These are phyloP conservation scores for Apophysomyces variabilis DNA, from an alignment of 371 early-diverging fungal genomes.

Conservation along the genomic window DNA sequence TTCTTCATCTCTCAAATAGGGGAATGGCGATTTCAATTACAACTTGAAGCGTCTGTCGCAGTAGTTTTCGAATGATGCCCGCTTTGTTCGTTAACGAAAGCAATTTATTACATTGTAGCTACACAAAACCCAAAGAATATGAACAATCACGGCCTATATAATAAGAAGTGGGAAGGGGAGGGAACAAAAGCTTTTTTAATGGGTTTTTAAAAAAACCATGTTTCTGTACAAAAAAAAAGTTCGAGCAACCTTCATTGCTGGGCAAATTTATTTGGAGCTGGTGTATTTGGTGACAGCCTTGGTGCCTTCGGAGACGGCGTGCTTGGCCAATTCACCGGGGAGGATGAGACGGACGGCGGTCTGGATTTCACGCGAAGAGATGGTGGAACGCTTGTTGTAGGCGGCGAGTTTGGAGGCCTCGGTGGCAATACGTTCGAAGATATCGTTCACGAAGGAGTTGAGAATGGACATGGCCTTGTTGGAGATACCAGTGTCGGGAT, in stretches of 20 bases:
- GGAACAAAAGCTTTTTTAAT: conserved; percentile 2
- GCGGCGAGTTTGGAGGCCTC: conserved; percentile 94
- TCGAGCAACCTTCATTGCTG: conserved; percentile 6
- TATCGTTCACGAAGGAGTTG: conserved; percentile 98
- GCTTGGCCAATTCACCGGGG: conserved; percentile 97
- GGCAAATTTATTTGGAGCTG: conserved; percentile 66
- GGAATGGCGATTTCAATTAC: no score
- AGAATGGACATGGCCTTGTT: conserved; percentile 99
- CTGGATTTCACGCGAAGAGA: conserved; percentile 96
- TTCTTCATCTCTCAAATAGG: no score
- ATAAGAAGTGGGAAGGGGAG: neutral
- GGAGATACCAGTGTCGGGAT: conserved; percentile 98
- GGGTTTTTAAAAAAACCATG: conserved; percentile 8
- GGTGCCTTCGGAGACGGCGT: conserved; percentile 98
- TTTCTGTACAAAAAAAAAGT: conserved; percentile 9
- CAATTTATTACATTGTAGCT: conserved; percentile 12
- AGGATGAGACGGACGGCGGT: conserved; percentile 93
- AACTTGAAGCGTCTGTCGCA: no score
- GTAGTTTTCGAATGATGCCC: no score
- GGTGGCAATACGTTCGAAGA: conserved; percentile 91
- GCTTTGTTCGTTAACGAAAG: conserved; percentile 5
- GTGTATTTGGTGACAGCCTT: conserved; percentile 98
- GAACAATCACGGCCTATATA: conserved; percentile 12
- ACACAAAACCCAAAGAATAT: conserved; percentile 11
- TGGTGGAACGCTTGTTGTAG: conserved; percentile 96